phyloP scores from a whole-genome alignment of 768 basidiomycete species.

The Trametes gibbosa region DNA sequence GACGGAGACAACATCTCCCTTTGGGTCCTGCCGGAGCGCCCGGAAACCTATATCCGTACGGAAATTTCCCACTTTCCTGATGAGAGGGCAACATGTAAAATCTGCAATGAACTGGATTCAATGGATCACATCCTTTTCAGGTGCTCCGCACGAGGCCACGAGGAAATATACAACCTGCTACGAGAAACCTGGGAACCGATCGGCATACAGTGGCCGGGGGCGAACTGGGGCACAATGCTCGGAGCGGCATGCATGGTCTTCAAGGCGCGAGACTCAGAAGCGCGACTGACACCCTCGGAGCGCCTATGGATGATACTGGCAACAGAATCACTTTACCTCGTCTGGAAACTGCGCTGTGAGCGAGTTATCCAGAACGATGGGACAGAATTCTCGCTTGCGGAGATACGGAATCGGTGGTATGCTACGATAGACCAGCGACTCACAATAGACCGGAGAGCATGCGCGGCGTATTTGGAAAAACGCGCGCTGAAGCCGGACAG shows the following conservation, averaged over 20 bases:
- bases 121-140: background rate
- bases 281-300: background rate
- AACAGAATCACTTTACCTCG: too few relatives aligned
- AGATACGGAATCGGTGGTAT: background rate
- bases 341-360: slow-evolving; percentile 10
- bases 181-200: background rate
- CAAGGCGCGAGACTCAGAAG: too few relatives aligned
- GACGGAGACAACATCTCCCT: too few relatives aligned
- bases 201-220: background rate
- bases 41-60: too few relatives aligned
- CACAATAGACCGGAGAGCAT: background rate
- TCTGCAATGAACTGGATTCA: too few relatives aligned
- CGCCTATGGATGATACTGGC: background rate
- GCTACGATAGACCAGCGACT: background rate
- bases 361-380: background rate
- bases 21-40: too few relatives aligned
- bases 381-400: background rate
- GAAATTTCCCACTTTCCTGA: too few relatives aligned
- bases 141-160: background rate
- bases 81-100: too few relatives aligned
- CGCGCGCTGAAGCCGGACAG: too few relatives aligned
- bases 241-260: too few relatives aligned
- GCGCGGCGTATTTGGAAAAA: background rate
- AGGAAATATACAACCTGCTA: background rate
- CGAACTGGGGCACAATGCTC: background rate